A percentile compares a stretch with the other conserved stretches of the same genome.
Conservation (phyloP, 2,329 filamentous ascomycete species). For the Penicillium expansum region DNA sequence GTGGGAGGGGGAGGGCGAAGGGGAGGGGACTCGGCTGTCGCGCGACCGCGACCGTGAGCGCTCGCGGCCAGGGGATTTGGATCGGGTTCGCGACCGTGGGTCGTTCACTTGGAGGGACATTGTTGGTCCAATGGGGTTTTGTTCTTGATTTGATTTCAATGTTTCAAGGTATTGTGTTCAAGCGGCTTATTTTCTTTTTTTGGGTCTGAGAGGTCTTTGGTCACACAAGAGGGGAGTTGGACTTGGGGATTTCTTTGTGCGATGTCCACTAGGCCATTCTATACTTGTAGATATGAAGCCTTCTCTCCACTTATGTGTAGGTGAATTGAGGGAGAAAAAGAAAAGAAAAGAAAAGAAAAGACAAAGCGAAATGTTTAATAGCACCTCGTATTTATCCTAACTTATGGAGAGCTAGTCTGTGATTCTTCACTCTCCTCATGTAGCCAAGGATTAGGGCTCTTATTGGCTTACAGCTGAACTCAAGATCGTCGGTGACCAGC, state of each 20-base stretch:
- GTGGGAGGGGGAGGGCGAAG: slow-evolving; percentile 22
- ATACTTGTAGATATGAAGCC: background rate
- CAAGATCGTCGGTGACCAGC: background rate
- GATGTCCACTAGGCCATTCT: background rate
- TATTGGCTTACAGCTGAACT: slow-evolving; percentile 3
- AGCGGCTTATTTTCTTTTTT: background rate
- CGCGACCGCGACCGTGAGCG: slow-evolving; percentile 46
- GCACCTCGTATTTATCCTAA: background rate
- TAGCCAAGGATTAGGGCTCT: slow-evolving; percentile 1
- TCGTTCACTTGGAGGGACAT: slow-evolving; percentile 43
- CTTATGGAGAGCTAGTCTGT: background rate
- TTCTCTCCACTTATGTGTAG: background rate
- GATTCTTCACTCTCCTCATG: background rate
- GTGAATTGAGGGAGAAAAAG: background rate
- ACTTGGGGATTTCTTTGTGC: background rate
- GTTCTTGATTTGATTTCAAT: background rate
- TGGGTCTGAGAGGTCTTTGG: background rate
- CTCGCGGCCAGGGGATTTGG: slow-evolving; percentile 46
- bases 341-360: background rate
- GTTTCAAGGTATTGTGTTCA: background rate
- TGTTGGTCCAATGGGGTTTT: slow-evolving; percentile 9
- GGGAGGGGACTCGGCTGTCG: slow-evolving; percentile 37
- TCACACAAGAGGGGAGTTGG: background rate
- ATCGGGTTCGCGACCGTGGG: slow-evolving; percentile 45
- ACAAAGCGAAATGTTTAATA: background rate